phyloP scores from a whole-genome alignment of 164 flowering plant species.

The Berberis thunbergii region DNA sequence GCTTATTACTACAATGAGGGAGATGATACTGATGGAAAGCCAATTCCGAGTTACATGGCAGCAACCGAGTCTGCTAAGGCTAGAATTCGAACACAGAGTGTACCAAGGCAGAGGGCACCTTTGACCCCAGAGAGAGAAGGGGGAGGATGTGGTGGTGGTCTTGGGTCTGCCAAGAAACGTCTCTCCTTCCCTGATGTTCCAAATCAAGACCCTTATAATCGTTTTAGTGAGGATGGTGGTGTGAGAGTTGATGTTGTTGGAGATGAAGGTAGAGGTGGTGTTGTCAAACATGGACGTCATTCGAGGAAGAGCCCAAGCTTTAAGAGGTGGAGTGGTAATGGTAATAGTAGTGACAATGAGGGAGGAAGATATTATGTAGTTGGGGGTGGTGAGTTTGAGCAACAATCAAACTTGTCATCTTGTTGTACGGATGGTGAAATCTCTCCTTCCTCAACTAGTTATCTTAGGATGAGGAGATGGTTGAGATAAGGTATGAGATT shows the following conservation, averaged over 20 bases:
- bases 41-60: constrained; percentile 76
- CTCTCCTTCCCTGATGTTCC: constrained; percentile 54
- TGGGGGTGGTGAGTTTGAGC: neutral
- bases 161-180: constrained; percentile 45
- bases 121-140: constrained; percentile 33
- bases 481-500: neutral
- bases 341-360: neutral
- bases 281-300: neutral
- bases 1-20: neutral
- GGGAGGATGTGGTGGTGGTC: neutral
- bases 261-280: neutral
- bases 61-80: constrained; percentile 73
- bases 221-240: too few species aligned
- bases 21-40: constrained; percentile 41
- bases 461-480: constrained; percentile 1
- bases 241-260: too few species aligned
- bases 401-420: constrained; percentile 1
- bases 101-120: constrained; percentile 27
- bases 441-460: constrained; percentile 1
- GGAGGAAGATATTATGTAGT: neutral
- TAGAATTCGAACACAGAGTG: constrained; percentile 40
- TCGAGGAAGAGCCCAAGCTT: constrained; percentile 2
- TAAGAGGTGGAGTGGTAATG: neutral
- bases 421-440: constrained; percentile 4
- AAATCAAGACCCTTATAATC: neutral